phyloP scores from a whole-genome alignment of 192 early-diverging fungal species.

The Gamsiella multidivaricata region DNA sequence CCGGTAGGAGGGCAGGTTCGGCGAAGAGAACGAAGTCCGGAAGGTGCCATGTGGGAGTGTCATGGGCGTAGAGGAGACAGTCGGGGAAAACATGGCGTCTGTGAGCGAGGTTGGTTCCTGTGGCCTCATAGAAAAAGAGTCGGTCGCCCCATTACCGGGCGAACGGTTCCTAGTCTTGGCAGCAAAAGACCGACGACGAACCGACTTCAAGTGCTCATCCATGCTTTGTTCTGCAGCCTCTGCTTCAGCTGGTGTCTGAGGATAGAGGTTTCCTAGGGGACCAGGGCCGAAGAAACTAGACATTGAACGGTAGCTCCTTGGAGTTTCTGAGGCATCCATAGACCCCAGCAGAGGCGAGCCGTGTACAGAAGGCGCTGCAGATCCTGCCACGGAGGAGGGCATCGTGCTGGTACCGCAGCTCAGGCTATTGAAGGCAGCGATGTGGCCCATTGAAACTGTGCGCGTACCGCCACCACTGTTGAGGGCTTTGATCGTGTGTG shows the following conservation, averaged over 20 bases:
- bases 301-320: slow-evolving; percentile 15
- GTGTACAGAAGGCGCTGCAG: background rate
- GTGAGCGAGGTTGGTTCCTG: background rate
- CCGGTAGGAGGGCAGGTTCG: slow-evolving; percentile 17
- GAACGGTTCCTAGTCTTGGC: slow-evolving; percentile 2
- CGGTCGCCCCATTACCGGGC: no score
- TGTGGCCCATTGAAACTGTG: slow-evolving; percentile 28
- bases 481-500: slow-evolving; percentile 22
- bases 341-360: background rate
- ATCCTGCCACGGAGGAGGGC: background rate
- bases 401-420: background rate
- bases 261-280: background rate
- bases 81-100: background rate
- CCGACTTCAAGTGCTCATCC: slow-evolving; percentile 35
- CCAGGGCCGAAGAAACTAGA: slow-evolving; percentile 6
- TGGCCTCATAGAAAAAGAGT: background rate
- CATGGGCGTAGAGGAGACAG: background rate
- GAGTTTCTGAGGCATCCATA: background rate
- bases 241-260: slow-evolving; percentile 6
- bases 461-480: slow-evolving; percentile 6
- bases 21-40: slow-evolving; percentile 37
- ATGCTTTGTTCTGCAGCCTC: slow-evolving; percentile 31
- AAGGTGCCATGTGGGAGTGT: slow-evolving; percentile 1
- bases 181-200: slow-evolving; percentile 31
- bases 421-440: slow-evolving; percentile 21